These are phyloP conservation scores for Micractinium conductrix DNA, from an alignment of 139 green algal genomes.

Conservation along the genomic window DNA sequence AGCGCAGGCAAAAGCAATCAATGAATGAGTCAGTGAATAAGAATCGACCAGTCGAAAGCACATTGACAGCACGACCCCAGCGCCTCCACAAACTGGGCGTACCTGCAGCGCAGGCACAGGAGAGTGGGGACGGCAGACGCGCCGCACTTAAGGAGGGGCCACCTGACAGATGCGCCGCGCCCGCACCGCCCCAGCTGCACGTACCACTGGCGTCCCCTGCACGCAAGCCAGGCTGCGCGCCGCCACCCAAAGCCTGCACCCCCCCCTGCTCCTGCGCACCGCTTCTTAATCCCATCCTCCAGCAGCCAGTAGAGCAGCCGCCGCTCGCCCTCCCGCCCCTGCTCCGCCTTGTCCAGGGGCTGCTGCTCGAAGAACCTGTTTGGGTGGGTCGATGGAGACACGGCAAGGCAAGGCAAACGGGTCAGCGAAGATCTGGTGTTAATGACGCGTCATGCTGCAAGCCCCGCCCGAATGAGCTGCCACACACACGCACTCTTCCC, in stretches of 20 bases:
- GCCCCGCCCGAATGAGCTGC: too few relatives aligned
- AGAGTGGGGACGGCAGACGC: too few relatives aligned
- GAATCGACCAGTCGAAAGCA: conserved; percentile 85
- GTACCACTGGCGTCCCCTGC: not conserved
- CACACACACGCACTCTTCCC: too few relatives aligned
- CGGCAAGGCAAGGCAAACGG: not conserved
- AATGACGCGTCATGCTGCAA: too few relatives aligned
- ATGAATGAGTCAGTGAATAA: not conserved
- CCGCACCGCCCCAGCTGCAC: too few relatives aligned
- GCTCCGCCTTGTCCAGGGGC: conserved; percentile 48
- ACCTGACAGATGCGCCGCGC: too few relatives aligned
- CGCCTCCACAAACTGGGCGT: conserved; percentile 65
- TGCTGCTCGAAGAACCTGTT: conserved; percentile 64
- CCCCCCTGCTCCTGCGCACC: conserved; percentile 27
- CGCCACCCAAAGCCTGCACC: not conserved
- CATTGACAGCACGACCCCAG: conserved; percentile 78
- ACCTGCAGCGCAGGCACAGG: conserved; percentile 69
- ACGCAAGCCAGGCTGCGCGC: too few relatives aligned
- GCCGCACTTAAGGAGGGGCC: too few relatives aligned
- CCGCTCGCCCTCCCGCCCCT: conserved; percentile 61
- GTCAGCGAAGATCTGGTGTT: not conserved
- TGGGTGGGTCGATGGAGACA: not conserved
- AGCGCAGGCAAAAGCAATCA: not conserved
- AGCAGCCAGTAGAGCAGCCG: conserved; percentile 82
- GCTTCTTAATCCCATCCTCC: conserved; percentile 88